Percentiles rank a stretch among this genome's conserved stretches.
Conservation (phyloP, 352 stramenopile species). For the Phytophthora fragariaefolia region DNA sequence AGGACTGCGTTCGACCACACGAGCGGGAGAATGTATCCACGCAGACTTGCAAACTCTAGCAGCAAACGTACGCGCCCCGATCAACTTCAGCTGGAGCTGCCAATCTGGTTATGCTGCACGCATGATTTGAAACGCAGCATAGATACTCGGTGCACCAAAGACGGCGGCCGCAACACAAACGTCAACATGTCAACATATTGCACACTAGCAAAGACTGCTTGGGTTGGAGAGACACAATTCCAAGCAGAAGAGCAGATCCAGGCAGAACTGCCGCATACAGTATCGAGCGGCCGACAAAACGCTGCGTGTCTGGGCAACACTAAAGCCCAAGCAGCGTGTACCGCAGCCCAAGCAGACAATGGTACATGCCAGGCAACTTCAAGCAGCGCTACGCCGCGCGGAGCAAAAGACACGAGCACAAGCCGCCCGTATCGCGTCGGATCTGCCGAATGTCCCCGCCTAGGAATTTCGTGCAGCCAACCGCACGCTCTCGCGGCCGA, state of each 20-base stretch:
- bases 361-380: slow-evolving; percentile 20
- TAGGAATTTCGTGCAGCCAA: not conserved
- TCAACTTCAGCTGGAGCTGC: slow-evolving; percentile 14
- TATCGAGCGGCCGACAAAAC: not conserved
- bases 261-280: no score
- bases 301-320: slow-evolving; percentile 27
- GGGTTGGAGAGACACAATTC: slow-evolving; percentile 14
- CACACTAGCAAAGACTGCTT: slow-evolving; percentile 22
- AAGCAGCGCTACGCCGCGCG: slow-evolving; percentile 9
- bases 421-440: slow-evolving; percentile 4
- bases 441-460: slow-evolving; percentile 14
- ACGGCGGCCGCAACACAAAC: slow-evolving; percentile 4
- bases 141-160: slow-evolving; percentile 29
- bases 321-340: slow-evolving; percentile 18
- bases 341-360: slow-evolving; percentile 22
- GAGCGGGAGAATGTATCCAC: no score
- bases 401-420: slow-evolving; percentile 19
- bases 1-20: no score
- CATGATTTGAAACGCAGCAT: slow-evolving; percentile 33
- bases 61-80: slow-evolving; percentile 7
- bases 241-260: slow-evolving; percentile 25
- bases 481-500: not conserved
- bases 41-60: slow-evolving; percentile 13
- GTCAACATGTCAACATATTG: no score
- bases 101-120: slow-evolving; percentile 26